phyloP scores from a whole-genome alignment of 2,329 filamentous ascomycete genomes.

The Cladophialophora psammophila region DNA sequence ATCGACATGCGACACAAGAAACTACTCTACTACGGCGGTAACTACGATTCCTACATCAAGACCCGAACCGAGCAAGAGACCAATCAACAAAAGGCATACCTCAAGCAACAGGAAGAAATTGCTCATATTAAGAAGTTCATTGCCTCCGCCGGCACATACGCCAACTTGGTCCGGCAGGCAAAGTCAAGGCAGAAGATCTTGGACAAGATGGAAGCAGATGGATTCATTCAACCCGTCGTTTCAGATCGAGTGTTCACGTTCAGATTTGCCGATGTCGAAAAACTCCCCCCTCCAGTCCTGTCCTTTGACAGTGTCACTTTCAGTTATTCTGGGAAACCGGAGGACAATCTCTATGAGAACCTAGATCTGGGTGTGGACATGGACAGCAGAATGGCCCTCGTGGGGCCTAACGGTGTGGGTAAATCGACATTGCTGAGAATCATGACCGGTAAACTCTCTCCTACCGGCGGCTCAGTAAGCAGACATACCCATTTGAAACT shows the following conservation, averaged over 20 bases:
- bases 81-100: constrained; percentile 99
- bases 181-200: constrained; percentile 99
- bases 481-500: constrained; percentile 98
- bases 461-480: constrained; percentile 78
- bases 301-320: constrained; percentile 98
- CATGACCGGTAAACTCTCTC: constrained; percentile 93
- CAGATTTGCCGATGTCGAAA: constrained; percentile 98
- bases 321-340: constrained; percentile 88
- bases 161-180: constrained; percentile 98
- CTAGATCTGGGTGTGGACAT: constrained; percentile 99
- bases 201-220: constrained; percentile 99
- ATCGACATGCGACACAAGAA: constrained; percentile 93
- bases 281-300: constrained; percentile 95
- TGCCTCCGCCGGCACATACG: constrained; percentile 98
- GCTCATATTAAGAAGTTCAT: constrained; percentile 99
- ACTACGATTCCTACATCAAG: constrained; percentile 99
- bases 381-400: constrained; percentile 96
- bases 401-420: constrained; percentile 98
- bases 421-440: constrained; percentile 96
- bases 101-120: constrained; percentile 99
- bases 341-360: constrained; percentile 95
- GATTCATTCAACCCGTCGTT: constrained; percentile 91
- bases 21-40: constrained; percentile 98
- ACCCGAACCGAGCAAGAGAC: constrained; percentile 91
- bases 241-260: constrained; percentile 92